Evolutionary conservation across 768 basidiomycete species (phyloP), one percentile per base, ranked within the genome.

Genomic region (Lyophyllum atratum): DNA sequence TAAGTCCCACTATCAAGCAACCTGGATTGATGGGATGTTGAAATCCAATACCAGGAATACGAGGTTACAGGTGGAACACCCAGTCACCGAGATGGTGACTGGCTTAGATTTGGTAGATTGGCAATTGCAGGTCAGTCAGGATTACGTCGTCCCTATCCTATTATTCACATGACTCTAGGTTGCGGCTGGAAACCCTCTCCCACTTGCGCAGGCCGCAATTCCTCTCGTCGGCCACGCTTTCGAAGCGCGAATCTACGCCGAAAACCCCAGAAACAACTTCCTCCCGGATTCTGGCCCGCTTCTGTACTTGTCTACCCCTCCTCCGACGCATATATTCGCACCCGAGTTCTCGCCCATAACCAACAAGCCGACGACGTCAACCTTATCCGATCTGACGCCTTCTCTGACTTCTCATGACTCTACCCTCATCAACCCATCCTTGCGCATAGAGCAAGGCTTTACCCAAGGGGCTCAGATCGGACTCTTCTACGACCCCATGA

Each of bases 171-270:
- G 19, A 9, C 24, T 51, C 39, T 46, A 91, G 87, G 89, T 96
- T 34, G 94, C 95, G 12, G 89, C 90, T 15, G 93, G 95, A 0
- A 96, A 96, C 69, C 80, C 86, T 0, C 80, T 98, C 26, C 92
- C 93, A 10, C 79, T 96, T 26, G 65, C 72, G 0, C 95, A 97
- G 70, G 79, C 82, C 0, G 75, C 85, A 15, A 89, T 98, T 54
- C 93, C 92, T 1, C 86, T 94, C 50, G 85, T 91, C 0, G 95
- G 95, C 5, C 95, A 96, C 61, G 92, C 94, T 0, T 96, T 96
- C 63, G 95, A 96, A 72, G 93, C 93, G 7, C 86, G 95, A 19
- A 95, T 98, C 59, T 97, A 98, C 67, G 95, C 95, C 2, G 95
- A 97, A 71, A 92, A 93, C 63, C 95, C 95, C 21, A 85, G 93